Conservation (phyloP, 1,139 yeast species). For the Lodderomyces pseudojiufengensis region DNA sequence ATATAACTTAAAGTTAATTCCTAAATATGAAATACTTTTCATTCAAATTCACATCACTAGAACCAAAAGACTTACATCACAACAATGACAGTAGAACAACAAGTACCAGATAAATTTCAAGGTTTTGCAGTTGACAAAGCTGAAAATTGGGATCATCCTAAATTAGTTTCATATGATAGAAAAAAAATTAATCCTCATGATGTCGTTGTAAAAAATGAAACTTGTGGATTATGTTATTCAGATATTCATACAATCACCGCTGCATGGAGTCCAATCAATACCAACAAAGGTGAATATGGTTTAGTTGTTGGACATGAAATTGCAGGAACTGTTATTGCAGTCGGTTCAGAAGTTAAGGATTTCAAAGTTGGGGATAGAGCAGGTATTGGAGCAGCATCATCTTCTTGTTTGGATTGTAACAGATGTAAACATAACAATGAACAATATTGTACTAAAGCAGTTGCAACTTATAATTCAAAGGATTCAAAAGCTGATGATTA, state of each 20-base stretch:
- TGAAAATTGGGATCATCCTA: constrained; percentile 42
- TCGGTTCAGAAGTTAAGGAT: constrained; percentile 46
- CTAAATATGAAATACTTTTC: no score
- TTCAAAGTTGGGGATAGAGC: constrained; percentile 57
- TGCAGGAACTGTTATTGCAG: constrained; percentile 49
- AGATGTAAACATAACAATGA: constrained; percentile 46
- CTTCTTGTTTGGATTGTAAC: constrained; percentile 47
- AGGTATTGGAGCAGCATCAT: constrained; percentile 57
- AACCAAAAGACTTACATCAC: no score
- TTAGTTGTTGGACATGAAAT: constrained; percentile 50
- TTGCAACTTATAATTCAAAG: constrained; percentile 43
- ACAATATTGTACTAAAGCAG: constrained; percentile 44
- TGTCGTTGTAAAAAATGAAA: constrained; percentile 43
- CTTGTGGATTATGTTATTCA: constrained; percentile 64
- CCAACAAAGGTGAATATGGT: constrained; percentile 19
- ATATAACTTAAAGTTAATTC: no score
- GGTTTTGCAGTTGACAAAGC: constrained; percentile 41
- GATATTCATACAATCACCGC: constrained; percentile 50
- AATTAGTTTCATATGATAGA: constrained; percentile 37
- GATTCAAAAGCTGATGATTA: constrained; percentile 32
- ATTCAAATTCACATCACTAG: no score
- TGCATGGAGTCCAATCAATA: constrained; percentile 31
- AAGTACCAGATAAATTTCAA: constrained; percentile 34
- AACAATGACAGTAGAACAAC: no score
- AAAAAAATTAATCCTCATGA: constrained; percentile 36